Base-by-base conservation (phyloP, 2,329 filamentous ascomycete species). In the Sclerotinia spermophila region DNA sequence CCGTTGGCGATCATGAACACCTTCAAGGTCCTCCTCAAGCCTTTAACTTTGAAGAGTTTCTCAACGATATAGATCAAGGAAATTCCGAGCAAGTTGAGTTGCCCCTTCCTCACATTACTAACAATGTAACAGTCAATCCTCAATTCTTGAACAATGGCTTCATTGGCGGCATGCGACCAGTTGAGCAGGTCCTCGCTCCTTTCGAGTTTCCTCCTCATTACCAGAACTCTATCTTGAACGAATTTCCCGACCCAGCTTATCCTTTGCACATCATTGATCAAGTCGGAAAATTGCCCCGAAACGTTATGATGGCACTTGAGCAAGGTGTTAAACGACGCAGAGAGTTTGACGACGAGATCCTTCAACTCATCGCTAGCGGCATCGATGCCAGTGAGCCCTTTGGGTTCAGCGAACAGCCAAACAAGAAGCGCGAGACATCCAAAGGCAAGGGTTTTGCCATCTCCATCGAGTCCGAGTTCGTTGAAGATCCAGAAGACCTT, bases 201-300 rank as follows among this genome's bases (percentile, higher is more conserved):
- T 53, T 66, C 24, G 55, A 30, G 10, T 64, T 55, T 30, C 10
- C 42, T 5, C 5, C n/a, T 35, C 3, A 27, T 48, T 71, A 62
- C 56, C 75, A 73, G 8, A 74, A 74, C 59, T 13, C 55, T 17
- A 71, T 77, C 53, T 70, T 77, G 53, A 73, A 73, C 30, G 21
- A 55, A 6, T 77, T 77, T 33, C 69, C 55, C 4, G 59, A 55
- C 44, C 64, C 75, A 40, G 58, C 44, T 13, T 71, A 70, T 5
- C 72, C 76, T 45, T 72, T 77, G 35, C 67, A 59, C 24, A 55
- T 77, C 58, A 76, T 77, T 30, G 76, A 77, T 48, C 45, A 59
- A 13, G 42, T 70, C 27, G 55, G 58, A 27, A 65, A 33, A 60
- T 73, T 70, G 5, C 35, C 44, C 19, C 33, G 6, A 61, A 19